Base-by-base conservation (phyloP, 2,329 filamentous ascomycete genomes). In the Mycosphaerella arachidis region DNA sequence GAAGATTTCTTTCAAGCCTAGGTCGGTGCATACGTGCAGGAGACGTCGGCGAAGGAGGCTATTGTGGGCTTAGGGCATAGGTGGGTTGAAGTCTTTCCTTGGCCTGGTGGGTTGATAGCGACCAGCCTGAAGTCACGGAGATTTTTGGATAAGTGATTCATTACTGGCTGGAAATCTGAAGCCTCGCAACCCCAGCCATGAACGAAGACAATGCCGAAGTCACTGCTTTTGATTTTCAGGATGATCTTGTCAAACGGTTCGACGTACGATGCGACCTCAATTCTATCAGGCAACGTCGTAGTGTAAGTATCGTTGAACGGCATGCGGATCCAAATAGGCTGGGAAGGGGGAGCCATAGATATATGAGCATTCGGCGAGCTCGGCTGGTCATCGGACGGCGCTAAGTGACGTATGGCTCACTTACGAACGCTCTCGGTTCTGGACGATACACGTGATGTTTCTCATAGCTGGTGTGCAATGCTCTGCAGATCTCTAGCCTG, bases 151-250 rank as follows among this genome's bases (percentile, higher is more conserved):
- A 64, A 37, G 8, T 56, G 20, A 6, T 53, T 1, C 9, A 58
- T 43, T 4, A 62, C 18, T 29, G 30, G 27, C 8, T 45, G 13
- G 48, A 35, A 62, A 55, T 62, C 62, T 16, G 59, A 55, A 9
- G 20, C 51, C 13, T 48, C 45, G 40, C 59, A 64, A 10, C 48
- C 62, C 59, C 60, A 62, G 53, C 62, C 60, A 30, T 60, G 60
- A 10, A 62, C 53, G 37, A 56, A 58, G 12, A 62, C 40, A 10
- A 64, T 24, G 48, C 50, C 48, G 16, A 33, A 46, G 31, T 46
- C 6, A 7, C 37, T 53, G 33, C 40, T n/a, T 10, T 12, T 4
- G 52, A 6, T 6, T 4, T 29, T 7, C 6, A 30, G 9, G 12
- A 4, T n/a, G 16, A 53, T 53, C 12, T n/a, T 53, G 29, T 53